Conservation (phyloP, 78 protist species). For the Protostelium mycophagum region DNA sequence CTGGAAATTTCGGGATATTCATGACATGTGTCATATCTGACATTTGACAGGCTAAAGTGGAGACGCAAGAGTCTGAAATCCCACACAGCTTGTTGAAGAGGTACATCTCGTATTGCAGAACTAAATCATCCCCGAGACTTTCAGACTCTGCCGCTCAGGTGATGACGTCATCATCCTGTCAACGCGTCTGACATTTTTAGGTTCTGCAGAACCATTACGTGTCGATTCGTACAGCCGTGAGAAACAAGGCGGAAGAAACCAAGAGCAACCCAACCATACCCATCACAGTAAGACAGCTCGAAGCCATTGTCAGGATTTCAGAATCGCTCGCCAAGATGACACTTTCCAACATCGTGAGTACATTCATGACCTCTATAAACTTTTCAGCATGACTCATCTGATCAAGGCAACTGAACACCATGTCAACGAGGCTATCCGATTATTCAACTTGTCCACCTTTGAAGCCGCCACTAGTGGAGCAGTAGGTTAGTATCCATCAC, state of each 20-base stretch:
- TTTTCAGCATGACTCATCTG: not conserved
- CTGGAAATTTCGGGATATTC: too few relatives aligned
- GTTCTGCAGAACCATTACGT: slow-evolving; percentile 42
- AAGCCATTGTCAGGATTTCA: slow-evolving; percentile 84
- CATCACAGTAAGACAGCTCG: slow-evolving; percentile 85
- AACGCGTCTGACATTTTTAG: slow-evolving; percentile 64
- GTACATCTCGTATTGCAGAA: slow-evolving; percentile 74
- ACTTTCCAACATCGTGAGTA: slow-evolving; percentile 2
- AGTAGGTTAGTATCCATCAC: too few relatives aligned
- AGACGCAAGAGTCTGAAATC: not conserved
- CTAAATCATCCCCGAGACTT: slow-evolving; percentile 76
- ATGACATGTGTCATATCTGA: not conserved
- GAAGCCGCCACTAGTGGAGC: slow-evolving; percentile 47
- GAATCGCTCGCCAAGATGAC: slow-evolving; percentile 79
- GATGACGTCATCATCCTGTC: slow-evolving; percentile 13
- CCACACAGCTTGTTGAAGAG: slow-evolving; percentile 25
- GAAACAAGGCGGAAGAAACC: not conserved
- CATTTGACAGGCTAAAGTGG: not conserved
- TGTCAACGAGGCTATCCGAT: slow-evolving; percentile 77
- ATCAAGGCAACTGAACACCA: slow-evolving; percentile 32
- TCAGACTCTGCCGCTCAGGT: slow-evolving; percentile 67
- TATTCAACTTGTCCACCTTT: slow-evolving; percentile 72
- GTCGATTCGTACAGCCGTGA: slow-evolving; percentile 30
- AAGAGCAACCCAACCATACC: slow-evolving; percentile 52
- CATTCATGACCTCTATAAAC: too few relatives aligned